A percentile compares a stretch with the other conserved stretches of the same genome.
phyloP scores from a whole-genome alignment of 352 stramenopile genomes.

The Phytophthora capsici region DNA sequence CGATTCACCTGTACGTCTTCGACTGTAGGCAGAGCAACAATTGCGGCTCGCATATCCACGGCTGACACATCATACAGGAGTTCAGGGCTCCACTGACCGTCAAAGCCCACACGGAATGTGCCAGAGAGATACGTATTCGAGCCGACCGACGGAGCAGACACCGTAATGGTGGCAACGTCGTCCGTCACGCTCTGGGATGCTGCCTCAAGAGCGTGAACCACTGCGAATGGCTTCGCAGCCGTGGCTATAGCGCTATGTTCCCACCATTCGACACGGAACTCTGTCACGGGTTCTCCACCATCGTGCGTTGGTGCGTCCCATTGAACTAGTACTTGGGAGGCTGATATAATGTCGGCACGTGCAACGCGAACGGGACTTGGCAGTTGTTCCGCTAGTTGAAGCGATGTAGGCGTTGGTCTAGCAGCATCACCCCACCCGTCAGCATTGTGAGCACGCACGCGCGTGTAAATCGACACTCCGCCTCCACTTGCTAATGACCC shows the following conservation, averaged over 20 bases:
- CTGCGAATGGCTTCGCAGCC: slow-evolving; percentile 54
- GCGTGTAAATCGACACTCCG: slow-evolving; percentile 64
- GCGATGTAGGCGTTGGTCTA: slow-evolving; percentile 47
- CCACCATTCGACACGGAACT: slow-evolving; percentile 87
- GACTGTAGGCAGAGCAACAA: slow-evolving; percentile 64
- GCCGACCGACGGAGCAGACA: slow-evolving; percentile 65
- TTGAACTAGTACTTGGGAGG: slow-evolving; percentile 73
- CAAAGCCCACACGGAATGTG: slow-evolving; percentile 92
- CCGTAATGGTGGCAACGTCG: slow-evolving; percentile 73
- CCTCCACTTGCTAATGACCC: slow-evolving; percentile 24
- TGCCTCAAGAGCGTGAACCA: slow-evolving; percentile 56
- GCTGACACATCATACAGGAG: slow-evolving; percentile 89
- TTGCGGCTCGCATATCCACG: slow-evolving; percentile 68
- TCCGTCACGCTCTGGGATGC: slow-evolving; percentile 35
- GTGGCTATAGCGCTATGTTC: slow-evolving; percentile 31
- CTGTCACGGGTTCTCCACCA: slow-evolving; percentile 70
- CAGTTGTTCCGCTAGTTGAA: slow-evolving; percentile 62
- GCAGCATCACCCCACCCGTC: slow-evolving; percentile 56
- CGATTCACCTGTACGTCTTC: slow-evolving; percentile 61
- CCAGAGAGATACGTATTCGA: slow-evolving; percentile 56
- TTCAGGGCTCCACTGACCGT: slow-evolving; percentile 85
- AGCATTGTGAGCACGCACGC: slow-evolving; percentile 64
- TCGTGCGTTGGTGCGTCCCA: slow-evolving; percentile 76
- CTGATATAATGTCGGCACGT: slow-evolving; percentile 60
- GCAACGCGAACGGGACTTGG: slow-evolving; percentile 44